Conservation (phyloP, 345 rosid genomes). For the Boechera retrofracta region DNA sequence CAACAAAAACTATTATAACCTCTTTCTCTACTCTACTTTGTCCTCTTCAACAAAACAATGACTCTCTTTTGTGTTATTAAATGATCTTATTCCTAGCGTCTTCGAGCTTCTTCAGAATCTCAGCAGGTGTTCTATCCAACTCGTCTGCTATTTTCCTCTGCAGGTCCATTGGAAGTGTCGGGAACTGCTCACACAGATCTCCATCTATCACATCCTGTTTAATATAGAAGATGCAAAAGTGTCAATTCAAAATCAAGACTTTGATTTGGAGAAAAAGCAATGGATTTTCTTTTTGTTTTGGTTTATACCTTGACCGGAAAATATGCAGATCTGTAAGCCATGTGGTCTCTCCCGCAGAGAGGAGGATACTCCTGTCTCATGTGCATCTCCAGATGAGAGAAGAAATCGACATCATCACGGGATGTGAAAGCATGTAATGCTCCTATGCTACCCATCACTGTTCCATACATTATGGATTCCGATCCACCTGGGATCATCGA, state of each 20-base stretch:
- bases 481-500: constrained; percentile 94
- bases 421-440: constrained; percentile 91
- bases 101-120: constrained; percentile 97
- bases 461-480: constrained; percentile 86
- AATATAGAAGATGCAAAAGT: background rate
- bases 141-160: constrained; percentile 96
- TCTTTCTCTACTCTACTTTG: constrained; percentile 26
- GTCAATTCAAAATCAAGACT: background rate
- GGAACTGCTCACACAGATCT: constrained; percentile 96
- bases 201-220: constrained; percentile 97
- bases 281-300: background rate
- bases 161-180: constrained; percentile 79
- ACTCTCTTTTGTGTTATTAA: constrained; percentile 16
- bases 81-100: constrained; percentile 86
- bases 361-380: constrained; percentile 98
- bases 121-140: constrained; percentile 93
- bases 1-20: background rate
- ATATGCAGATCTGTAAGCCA: constrained; percentile 95
- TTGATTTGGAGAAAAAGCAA: background rate
- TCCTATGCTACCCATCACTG: constrained; percentile 94
- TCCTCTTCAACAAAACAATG: constrained; percentile 43
- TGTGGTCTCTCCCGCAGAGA: constrained; percentile 57
- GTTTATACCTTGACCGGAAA: constrained; percentile 86
- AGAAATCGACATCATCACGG: constrained; percentile 96
- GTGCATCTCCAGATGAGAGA: constrained; percentile 97